Conservation (phyloP, 176 grass and related monocot species). For the Tillandsia fasciculata region DNA sequence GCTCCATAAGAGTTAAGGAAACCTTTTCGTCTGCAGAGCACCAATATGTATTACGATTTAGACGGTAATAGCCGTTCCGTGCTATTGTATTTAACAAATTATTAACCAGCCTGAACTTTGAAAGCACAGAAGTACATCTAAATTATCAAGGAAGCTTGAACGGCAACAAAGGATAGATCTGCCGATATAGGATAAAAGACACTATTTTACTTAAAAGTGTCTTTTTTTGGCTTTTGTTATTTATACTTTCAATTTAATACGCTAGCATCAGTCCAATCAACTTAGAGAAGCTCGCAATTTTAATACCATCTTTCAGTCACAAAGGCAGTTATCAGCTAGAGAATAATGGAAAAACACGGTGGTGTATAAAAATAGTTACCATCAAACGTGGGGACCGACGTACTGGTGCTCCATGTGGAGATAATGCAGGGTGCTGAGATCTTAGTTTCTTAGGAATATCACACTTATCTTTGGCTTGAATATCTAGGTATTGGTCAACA, state of each 20-base stretch:
- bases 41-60: neutral
- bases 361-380: constrained; percentile 26
- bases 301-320: neutral
- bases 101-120: neutral
- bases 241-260: neutral
- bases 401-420: constrained; percentile 5
- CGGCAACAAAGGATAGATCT: neutral
- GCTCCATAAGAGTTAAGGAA: neutral
- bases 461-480: constrained; percentile 20
- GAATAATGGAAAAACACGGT: neutral
- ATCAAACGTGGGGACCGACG: constrained; percentile 31
- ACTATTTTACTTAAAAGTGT: neutral
- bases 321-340: neutral
- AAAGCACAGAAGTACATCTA: neutral
- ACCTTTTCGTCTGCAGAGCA: neutral
- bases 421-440: neutral
- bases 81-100: neutral
- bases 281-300: neutral
- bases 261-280: neutral
- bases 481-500: constrained; percentile 4
- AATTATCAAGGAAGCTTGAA: neutral
- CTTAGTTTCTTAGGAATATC: constrained; percentile 16
- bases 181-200: neutral
- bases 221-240: no score
- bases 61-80: neutral